Evolutionary conservation across 768 basidiomycete species (phyloP).

Genomic region (Xanthoconium purpureum): DNA sequence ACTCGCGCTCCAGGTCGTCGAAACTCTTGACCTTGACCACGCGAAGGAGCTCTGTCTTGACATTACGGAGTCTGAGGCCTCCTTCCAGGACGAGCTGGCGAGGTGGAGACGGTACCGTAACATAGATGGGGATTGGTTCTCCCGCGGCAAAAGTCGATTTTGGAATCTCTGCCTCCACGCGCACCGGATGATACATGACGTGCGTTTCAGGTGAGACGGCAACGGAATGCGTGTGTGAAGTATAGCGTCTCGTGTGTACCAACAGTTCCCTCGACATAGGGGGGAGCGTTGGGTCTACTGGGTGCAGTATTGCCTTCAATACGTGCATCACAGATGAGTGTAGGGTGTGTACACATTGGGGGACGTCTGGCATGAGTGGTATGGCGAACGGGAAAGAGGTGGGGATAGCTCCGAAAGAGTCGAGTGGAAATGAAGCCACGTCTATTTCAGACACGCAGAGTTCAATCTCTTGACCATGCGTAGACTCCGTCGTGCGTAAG

Average conservation of each 20-base stretch:
- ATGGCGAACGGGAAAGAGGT: slow-evolving; percentile 77
- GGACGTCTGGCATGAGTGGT: slow-evolving; percentile 73
- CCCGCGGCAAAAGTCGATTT: slow-evolving; percentile 67
- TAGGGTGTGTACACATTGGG: slow-evolving; percentile 76
- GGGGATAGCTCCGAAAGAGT: slow-evolving; percentile 43
- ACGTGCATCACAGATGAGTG: slow-evolving; percentile 70
- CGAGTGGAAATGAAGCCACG: slow-evolving; percentile 45
- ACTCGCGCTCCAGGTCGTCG: slow-evolving; percentile 34
- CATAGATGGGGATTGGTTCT: slow-evolving; percentile 76
- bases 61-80: slow-evolving; percentile 74
- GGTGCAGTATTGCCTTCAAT: slow-evolving; percentile 64
- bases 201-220: slow-evolving; percentile 58
- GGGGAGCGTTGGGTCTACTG: slow-evolving; percentile 37
- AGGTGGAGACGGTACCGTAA: slow-evolving; percentile 74
- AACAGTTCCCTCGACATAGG: slow-evolving; percentile 53
- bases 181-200: slow-evolving; percentile 58
- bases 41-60: slow-evolving; percentile 76
- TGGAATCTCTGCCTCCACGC: slow-evolving; percentile 67
- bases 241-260: slow-evolving; percentile 75
- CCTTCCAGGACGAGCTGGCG: slow-evolving; percentile 63
- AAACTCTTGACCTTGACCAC: slow-evolving; percentile 54
- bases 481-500: slow-evolving; percentile 64
- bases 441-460: slow-evolving; percentile 56
- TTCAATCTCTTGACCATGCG: slow-evolving; percentile 61
- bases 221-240: slow-evolving; percentile 57